A percentile compares a stretch with the other conserved stretches of the same genome.
These are phyloP conservation scores for Petunia axillaris DNA, from an alignment of 257 asterid species.

Conservation along the genomic window DNA sequence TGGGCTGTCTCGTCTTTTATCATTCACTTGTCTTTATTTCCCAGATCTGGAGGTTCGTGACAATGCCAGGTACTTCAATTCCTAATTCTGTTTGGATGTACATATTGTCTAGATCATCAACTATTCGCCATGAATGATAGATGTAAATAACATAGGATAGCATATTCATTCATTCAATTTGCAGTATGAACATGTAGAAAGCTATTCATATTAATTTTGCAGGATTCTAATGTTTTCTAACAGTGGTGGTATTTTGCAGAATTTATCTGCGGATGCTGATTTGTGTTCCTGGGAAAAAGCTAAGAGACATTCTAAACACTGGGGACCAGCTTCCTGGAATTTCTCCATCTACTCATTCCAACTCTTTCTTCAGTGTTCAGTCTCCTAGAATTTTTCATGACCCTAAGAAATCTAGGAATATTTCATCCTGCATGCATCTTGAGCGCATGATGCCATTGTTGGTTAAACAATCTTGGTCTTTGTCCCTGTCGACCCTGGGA, in stretches of 20 bases:
- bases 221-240: constrained; percentile 9
- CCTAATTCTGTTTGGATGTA: constrained; percentile 22
- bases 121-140: background rate
- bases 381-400: constrained; percentile 56
- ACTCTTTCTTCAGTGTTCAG: constrained; percentile 60
- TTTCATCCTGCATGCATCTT: constrained; percentile 63
- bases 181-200: constrained; percentile 2
- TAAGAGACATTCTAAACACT: constrained; percentile 59
- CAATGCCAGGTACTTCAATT: constrained; percentile 70
- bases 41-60: constrained; percentile 98
- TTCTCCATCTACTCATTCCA: constrained; percentile 71
- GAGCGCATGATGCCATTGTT: constrained; percentile 67
- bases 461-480: constrained; percentile 92
- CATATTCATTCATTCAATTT: background rate
- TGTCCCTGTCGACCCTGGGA: constrained; percentile 63
- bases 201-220: background rate
- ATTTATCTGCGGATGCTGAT: constrained; percentile 85
- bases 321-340: constrained; percentile 77
- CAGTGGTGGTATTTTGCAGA: constrained; percentile 55
- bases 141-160: background rate
- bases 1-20: constrained; percentile 74
- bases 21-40: constrained; percentile 69
- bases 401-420: constrained; percentile 51
- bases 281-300: constrained; percentile 88
- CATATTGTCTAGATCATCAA: background rate